Evolutionary conservation across 176 grass and related monocot genomes (phyloP).

Genomic region (Triticum monococcum): DNA sequence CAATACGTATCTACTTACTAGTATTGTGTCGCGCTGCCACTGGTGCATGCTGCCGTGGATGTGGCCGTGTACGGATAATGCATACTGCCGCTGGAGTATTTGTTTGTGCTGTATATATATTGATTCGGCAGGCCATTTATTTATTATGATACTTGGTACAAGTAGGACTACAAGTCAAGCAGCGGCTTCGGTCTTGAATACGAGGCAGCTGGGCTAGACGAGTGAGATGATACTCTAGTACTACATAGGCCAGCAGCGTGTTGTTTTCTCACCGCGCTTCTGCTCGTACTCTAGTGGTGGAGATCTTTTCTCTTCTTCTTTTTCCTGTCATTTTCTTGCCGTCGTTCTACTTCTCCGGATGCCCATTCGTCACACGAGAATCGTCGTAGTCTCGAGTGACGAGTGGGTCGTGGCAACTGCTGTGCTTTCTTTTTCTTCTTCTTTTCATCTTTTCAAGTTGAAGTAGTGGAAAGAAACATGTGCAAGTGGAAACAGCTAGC

Average conservation of each 20-base stretch:
- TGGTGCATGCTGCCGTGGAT: neutral
- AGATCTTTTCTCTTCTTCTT: neutral
- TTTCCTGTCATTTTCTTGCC: conserved; percentile 8
- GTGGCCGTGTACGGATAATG: neutral
- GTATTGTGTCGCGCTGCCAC: neutral
- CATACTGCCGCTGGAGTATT: too few relatives aligned
- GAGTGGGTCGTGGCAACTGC: neutral
- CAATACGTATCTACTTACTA: neutral
- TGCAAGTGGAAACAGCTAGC: neutral
- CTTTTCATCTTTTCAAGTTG: neutral
- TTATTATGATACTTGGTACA: neutral
- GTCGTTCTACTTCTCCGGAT: neutral
- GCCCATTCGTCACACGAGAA: neutral
- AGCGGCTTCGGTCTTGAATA: neutral
- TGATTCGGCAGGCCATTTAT: neutral
- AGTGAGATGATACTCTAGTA: neutral
- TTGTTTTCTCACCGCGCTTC: neutral
- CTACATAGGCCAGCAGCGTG: neutral
- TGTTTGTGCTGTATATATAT: neutral
- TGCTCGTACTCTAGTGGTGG: neutral
- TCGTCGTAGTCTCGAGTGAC: neutral
- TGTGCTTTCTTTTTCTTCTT: neutral
- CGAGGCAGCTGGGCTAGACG: neutral
- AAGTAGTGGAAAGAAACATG: neutral
- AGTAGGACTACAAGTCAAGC: neutral